Conservation (phyloP, 2,329 filamentous ascomycete species). For the Aaosphaeria pasadenensis region DNA sequence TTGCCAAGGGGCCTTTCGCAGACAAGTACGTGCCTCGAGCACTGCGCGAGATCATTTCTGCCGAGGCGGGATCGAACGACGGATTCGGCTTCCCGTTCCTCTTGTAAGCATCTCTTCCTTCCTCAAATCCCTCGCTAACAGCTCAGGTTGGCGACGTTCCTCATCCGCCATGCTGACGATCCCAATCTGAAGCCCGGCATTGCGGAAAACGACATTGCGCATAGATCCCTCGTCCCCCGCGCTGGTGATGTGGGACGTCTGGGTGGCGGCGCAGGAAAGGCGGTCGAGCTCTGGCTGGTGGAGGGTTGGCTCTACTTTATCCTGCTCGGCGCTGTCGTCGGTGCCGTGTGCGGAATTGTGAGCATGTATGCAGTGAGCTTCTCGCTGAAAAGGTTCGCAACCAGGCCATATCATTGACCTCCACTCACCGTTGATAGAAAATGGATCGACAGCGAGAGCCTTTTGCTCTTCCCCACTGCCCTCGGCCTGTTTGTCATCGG, state of each 20-base stretch:
- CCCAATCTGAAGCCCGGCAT: neutral
- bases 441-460: slow-evolving; percentile 2
- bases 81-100: slow-evolving; percentile 60
- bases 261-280: slow-evolving; percentile 50
- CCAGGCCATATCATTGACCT: neutral
- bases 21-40: slow-evolving; percentile 57
- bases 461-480: neutral
- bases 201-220: slow-evolving; percentile 44
- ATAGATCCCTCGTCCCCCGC: slow-evolving; percentile 40
- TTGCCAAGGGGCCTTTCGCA: slow-evolving; percentile 59
- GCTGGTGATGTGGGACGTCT: slow-evolving; percentile 42
- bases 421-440: neutral
- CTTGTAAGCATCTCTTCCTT: slow-evolving; percentile 37
- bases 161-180: slow-evolving; percentile 48
- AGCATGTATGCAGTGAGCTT: slow-evolving; percentile 45
- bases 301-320: slow-evolving; percentile 59
- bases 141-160: slow-evolving; percentile 37
- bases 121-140: no score
- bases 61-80: slow-evolving; percentile 59
- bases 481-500: slow-evolving; percentile 54
- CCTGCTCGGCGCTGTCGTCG: slow-evolving; percentile 50
- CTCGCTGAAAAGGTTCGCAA: slow-evolving; percentile 34
- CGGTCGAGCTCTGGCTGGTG: slow-evolving; percentile 54
- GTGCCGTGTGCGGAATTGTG: slow-evolving; percentile 47
- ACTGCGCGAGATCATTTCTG: slow-evolving; percentile 58